Evolutionary conservation across 2,329 filamentous ascomycete species (phyloP).

Genomic region (Ophiosphaerella narmari): DNA sequence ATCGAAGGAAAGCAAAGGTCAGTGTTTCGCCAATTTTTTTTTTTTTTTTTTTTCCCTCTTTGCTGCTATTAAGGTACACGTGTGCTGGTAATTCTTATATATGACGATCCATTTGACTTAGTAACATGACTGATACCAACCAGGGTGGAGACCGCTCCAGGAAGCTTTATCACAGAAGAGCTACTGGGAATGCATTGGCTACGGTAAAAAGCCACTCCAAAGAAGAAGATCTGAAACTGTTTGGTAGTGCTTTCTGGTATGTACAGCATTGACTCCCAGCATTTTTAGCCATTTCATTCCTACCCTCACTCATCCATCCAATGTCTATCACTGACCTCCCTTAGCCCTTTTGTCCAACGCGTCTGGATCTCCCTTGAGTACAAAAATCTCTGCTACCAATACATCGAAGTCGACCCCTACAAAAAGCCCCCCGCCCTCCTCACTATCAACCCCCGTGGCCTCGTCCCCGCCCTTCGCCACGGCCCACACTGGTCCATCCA

Average conservation of each 20-base stretch:
- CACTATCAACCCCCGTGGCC: slow-evolving; percentile 74
- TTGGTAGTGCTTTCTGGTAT: slow-evolving; percentile 83
- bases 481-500: slow-evolving; percentile 77
- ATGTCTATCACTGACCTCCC: slow-evolving; percentile 12
- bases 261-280: slow-evolving; percentile 20
- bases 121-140: slow-evolving; percentile 54
- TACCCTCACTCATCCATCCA: no score
- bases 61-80: no score
- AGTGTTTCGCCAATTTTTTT: slow-evolving; percentile 10
- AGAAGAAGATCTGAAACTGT: slow-evolving; percentile 75
- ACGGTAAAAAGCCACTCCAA: slow-evolving; percentile 74
- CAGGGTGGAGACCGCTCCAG: slow-evolving; percentile 54
- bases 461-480: slow-evolving; percentile 77
- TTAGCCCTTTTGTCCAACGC: slow-evolving; percentile 79
- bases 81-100: no score
- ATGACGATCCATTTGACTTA: no score
- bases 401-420: slow-evolving; percentile 83
- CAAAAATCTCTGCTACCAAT: slow-evolving; percentile 80
- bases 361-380: slow-evolving; percentile 88
- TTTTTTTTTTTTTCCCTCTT: background rate
- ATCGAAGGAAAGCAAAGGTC: slow-evolving; percentile 59
- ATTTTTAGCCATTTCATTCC: no score
- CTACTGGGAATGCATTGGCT: slow-evolving; percentile 69
- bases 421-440: slow-evolving; percentile 71
- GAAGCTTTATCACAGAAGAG: slow-evolving; percentile 73